Percentiles rank a stretch among this genome's conserved stretches.
Conservation (phyloP, 768 basidiomycete species). For the Phlebiopsis flavidoalba region DNA sequence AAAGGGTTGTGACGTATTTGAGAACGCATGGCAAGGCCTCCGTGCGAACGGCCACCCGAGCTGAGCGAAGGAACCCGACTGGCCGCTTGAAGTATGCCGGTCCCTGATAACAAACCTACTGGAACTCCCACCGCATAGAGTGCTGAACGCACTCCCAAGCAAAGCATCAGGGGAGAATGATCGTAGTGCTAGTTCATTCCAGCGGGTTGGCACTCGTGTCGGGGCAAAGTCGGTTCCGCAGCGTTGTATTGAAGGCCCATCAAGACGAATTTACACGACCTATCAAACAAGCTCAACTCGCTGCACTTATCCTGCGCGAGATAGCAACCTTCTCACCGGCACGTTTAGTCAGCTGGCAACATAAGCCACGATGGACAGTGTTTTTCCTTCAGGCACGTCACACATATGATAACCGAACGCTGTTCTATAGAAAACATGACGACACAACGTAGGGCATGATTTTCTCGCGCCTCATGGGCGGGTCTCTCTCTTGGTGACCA, state of each 20-base stretch:
- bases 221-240: neutral
- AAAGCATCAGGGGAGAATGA: neutral
- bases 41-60: neutral
- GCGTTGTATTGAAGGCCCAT: neutral
- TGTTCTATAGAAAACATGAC: neutral
- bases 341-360: neutral
- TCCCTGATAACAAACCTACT: neutral
- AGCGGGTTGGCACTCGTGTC: neutral
- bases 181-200: slow-evolving; percentile 2
- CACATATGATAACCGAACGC: neutral
- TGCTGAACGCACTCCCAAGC: neutral
- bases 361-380: neutral
- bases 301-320: neutral
- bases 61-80: neutral
- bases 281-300: neutral
- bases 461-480: neutral
- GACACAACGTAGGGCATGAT: neutral
- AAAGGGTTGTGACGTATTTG: neutral
- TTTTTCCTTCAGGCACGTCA: neutral
- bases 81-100: neutral
- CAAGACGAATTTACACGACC: neutral
- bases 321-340: neutral
- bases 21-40: neutral
- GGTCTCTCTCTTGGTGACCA: no score
- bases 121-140: neutral